Base-by-base conservation (phyloP, 2,329 filamentous ascomycete genomes). In the Didymellaceae sp. region DNA sequence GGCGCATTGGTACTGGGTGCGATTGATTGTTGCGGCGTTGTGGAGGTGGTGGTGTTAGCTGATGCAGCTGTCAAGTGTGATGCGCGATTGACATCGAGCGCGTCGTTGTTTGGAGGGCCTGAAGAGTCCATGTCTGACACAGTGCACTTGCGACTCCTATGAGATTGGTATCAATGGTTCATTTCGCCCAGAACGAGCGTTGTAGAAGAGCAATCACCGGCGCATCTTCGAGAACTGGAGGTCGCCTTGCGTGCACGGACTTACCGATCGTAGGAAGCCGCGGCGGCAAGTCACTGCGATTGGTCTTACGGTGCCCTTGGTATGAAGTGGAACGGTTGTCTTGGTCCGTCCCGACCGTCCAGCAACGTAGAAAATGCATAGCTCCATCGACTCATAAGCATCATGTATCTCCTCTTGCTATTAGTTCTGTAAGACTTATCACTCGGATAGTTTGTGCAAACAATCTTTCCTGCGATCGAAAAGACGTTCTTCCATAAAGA, bases 1-100 rank as follows among this genome's bases (percentile, higher is more conserved):
- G 61, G 45, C n/a, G 62, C 39, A 21, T 50, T 56, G 44, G 67
- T 51, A 24, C 44, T 55, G 45, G 66, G 52, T 51, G 60, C 51
- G 45, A 53, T 58, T 34, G 56, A 32, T 48, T 60, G 59, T 49
- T 63, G 62, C 56, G 59, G 49, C 45, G 56, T 50, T 46, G 57
- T 45, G 37, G 58, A 55, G 43, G 65, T 59, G 25, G 37, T 60
- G 46, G 43, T 60, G 31, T 42, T 61, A 45, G 59, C 37, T 53
- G 60, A 52, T 54, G 46, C 56, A 58, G 55, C 35, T 18, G 35
- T 45, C 41, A 33, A 40, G 51, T 43, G 46, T 50, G 62, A 46
- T 17, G 57, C 48, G 40, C 47, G 57, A 65, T 66, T 66, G 57
- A 39, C 50, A 41, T 53, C 40, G 34, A 45, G 38, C 24, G 41